Evolutionary conservation across 306 rosid genomes (phyloP).

Genomic region (Vigna hirtella): DNA sequence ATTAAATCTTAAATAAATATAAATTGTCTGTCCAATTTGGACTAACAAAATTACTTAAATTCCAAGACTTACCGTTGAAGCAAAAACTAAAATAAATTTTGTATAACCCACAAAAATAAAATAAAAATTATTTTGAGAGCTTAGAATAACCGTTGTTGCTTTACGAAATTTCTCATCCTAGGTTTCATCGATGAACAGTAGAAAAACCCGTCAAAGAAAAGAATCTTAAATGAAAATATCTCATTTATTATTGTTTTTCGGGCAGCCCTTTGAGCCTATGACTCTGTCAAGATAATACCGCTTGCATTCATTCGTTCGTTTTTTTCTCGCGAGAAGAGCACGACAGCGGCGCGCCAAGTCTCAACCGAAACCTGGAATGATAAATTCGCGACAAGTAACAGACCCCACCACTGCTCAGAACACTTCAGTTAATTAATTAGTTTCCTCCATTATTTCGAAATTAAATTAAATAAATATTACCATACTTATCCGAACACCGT

Average conservation of each 20-base stretch:
- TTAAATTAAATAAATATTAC: not conserved
- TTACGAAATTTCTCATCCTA: no score
- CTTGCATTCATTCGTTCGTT: not conserved
- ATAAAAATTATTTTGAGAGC: no score
- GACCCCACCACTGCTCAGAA: not conserved
- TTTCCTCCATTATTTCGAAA: not conserved
- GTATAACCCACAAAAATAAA: no score
- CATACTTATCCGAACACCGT: not conserved
- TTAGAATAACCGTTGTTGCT: no score
- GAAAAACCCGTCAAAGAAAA: not conserved
- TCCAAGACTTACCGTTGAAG: no score
- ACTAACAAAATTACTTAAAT: no score
- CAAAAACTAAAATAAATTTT: no score
- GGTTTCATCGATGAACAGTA: no score
- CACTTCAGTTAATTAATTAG: not conserved
- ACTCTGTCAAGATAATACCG: not conserved
- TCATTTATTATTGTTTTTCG: not conserved
- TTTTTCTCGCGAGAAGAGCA: slow-evolving; percentile 7
- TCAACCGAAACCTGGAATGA: not conserved
- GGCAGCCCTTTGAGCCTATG: not conserved
- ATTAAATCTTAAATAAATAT: no score
- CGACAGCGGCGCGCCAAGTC: slow-evolving; percentile 18
- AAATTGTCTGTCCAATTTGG: no score
- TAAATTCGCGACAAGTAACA: not conserved
- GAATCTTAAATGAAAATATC: not conserved